phyloP scores from a whole-genome alignment of 2,329 filamentous ascomycete species.

The Leptographium flavum region DNA sequence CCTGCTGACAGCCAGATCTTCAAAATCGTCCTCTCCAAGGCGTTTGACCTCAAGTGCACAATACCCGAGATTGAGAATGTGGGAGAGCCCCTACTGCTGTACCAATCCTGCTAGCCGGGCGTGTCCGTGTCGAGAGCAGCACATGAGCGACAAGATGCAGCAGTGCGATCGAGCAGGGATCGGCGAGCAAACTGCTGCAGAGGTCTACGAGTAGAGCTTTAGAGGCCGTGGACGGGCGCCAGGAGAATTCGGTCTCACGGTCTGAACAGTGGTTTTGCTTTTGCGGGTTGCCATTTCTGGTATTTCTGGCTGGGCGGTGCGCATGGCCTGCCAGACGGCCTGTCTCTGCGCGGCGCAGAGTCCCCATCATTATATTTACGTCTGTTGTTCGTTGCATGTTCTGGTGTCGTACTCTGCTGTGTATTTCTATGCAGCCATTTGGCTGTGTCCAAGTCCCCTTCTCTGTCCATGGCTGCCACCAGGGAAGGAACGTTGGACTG shows the following conservation, averaged over 20 bases:
- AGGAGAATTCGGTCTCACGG: no score
- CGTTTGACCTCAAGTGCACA: constrained; percentile 96
- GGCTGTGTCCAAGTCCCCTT: background rate
- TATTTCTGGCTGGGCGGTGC: background rate
- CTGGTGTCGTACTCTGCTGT: background rate
- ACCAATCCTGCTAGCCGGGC: constrained; percentile 45
- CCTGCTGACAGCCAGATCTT: constrained; percentile 58
- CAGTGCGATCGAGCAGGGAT: no score
- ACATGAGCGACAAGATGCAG: no score
- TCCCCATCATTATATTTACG: constrained; percentile 1
- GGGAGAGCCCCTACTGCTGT: constrained; percentile 86
- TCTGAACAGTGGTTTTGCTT: no score
- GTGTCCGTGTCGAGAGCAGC: background rate
- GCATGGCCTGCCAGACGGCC: constrained; percentile 1
- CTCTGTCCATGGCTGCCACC: no score
- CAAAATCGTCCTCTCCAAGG: constrained; percentile 97
- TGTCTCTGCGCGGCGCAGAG: background rate
- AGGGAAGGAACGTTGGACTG: background rate
- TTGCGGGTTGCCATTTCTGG: background rate
- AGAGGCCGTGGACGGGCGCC: no score
- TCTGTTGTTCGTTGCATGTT: background rate
- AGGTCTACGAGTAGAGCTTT: no score
- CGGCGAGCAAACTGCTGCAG: no score
- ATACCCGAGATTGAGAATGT: constrained; percentile 98
- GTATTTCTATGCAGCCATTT: no score